These are phyloP conservation scores for Begonia loranthoides DNA, from an alignment of 306 rosid species.

Conservation along the genomic window DNA sequence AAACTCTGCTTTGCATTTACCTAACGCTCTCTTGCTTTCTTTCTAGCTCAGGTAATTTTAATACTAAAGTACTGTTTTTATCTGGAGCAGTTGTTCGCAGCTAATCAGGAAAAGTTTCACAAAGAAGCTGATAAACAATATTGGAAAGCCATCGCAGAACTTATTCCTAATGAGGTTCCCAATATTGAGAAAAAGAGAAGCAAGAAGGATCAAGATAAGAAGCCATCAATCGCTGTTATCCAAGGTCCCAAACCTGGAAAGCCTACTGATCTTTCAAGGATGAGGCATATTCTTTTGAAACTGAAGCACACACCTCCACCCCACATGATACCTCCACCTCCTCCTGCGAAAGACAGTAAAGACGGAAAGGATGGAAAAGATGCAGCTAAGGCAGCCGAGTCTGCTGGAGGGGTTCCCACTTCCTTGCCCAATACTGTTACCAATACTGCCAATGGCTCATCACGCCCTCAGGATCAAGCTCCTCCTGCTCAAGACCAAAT, in stretches of 20 bases:
- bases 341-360: constrained; percentile 17
- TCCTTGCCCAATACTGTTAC: too few relatives aligned
- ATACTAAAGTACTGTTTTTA: background rate
- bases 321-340: constrained; percentile 77
- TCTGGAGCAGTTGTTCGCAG: constrained; percentile 42
- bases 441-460: too few relatives aligned
- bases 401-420: background rate
- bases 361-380: constrained; percentile 28
- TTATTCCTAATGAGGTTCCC: constrained; percentile 82
- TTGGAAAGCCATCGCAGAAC: constrained; percentile 83
- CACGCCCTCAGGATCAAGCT: too few relatives aligned
- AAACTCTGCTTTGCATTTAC: constrained; percentile 7
- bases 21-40: background rate
- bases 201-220: constrained; percentile 85
- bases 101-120: constrained; percentile 85
- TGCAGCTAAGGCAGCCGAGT: background rate
- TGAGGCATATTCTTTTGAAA: constrained; percentile 75
- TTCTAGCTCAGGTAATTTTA: background rate
- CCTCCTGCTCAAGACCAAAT: too few relatives aligned
- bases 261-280: constrained; percentile 76
- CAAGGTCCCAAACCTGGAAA: constrained; percentile 96
- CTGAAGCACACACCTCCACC: constrained; percentile 89
- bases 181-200: constrained; percentile 57
- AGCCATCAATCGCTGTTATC: constrained; percentile 59
- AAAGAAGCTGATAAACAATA: constrained; percentile 80